Evolutionary conservation across 768 basidiomycete species (phyloP), one percentile per base, ranked within the genome.

Genomic region (Austroboletus eburneus): DNA sequence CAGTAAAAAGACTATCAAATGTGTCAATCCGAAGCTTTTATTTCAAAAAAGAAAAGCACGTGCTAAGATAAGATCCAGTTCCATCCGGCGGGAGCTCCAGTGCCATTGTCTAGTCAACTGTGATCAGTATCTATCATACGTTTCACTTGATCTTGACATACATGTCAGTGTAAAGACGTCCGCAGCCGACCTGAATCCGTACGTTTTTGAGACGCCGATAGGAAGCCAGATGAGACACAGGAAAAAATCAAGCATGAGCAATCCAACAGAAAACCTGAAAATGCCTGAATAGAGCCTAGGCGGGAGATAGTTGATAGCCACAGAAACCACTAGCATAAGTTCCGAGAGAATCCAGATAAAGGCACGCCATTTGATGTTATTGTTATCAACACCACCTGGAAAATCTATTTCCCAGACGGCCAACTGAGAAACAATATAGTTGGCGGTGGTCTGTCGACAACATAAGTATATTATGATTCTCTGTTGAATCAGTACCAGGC

Each of bases 221-320:
- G 93, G 93, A 32, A 96, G 77, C 92, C 92, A 95, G 55, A 92
- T 88, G 41, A 90, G 62, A 62, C 87, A 91, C 17, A 94, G 77
- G 61, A 91, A 72, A 66, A 93, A 92, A 70, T 95, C 92, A 41
- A 92, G 67, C 74, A 89, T 80, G 64, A 92, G 85, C 39, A 94
- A 60, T 13, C 61, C 74, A 35, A 91, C 69, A 0, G 88, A 83
- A 53, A 88, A 74, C 53, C 80, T 82, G 78, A 96, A 95, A 36
- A 93, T 70, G 13, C 65, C 61, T 2, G 89, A 86, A 64, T 91
- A 95, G 46, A 71, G 57, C 62, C 71, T 75, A 47, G 88, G 87
- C 5, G 90, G 90, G 7, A 94, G 73, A 61, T 91, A 87, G 65
- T 95, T 96, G 66, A 92, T 83, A 10, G 81, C 77, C 49, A 93